Base-by-base conservation (phyloP, 106 monocot genomes). In the Allium cepa region DNA sequence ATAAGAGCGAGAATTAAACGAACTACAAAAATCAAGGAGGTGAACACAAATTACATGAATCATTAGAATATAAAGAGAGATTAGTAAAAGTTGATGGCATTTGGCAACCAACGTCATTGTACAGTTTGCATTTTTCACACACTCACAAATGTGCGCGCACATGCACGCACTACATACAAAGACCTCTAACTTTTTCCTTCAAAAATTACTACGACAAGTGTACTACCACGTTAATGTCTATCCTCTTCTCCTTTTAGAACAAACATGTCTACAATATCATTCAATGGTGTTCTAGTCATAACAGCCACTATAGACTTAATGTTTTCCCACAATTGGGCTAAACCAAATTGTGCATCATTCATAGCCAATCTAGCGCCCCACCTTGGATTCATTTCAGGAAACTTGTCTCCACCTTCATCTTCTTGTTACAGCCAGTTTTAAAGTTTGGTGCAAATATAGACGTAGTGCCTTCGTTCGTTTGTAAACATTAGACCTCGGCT, bases 331-430 rank as follows among this genome's bases (percentile, higher is more conserved):
- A 8, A 53, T 10, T 76, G 47, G 17, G 76, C 80, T 50, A 76
- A 80, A 46, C 13, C 68, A 36, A 60, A n/a, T 17, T 74, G 78
- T 49, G 26, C 60, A 10, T 28, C 78, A 1, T 46, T 55, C 10
- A 57, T 64, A 12, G 7, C 57, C n/a, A 57, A 57, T 55, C 67
- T 77, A 6, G 27, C 82, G 13, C 78, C 82, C 0, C 78, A 77
- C 62, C 45, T 73, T 12, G 51, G 77, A 27, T 82, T 77, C 63
- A 53, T 83, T 50, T 65, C 64, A 6, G 73, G 78, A 16, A 82
- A 71, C 70, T 73, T 74, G 46, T 78, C 82, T 4, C 3, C 73
- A 15, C 82, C 82, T 10, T 60, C 82, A 17, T 9, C 62, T 1
- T 36, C 58, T 6, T 82, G 82, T 62, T 82, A 78, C 56, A 61